These are phyloP conservation scores for Primulina huaijiensis DNA, from an alignment of 257 asterid species.

Conservation along the genomic window DNA sequence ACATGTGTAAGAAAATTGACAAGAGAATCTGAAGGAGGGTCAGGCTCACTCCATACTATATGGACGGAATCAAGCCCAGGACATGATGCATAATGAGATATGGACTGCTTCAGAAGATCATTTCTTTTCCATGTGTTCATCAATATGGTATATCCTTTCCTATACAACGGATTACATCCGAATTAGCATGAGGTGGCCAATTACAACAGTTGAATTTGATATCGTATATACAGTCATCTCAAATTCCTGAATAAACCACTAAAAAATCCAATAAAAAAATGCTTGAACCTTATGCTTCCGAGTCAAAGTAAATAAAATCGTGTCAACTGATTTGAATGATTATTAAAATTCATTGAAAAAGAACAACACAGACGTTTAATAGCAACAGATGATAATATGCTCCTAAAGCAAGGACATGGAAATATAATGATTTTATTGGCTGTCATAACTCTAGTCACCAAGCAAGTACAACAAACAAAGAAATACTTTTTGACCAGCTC, in stretches of 20 bases:
- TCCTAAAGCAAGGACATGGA: not conserved
- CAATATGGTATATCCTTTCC: slow-evolving; percentile 73
- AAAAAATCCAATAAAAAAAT: not conserved
- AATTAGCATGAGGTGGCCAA: slow-evolving; percentile 12
- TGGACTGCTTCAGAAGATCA: slow-evolving; percentile 70
- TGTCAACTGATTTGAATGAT: too few species aligned
- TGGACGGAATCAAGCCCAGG: slow-evolving; percentile 67
- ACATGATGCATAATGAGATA: slow-evolving; percentile 72
- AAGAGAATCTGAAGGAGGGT: slow-evolving; percentile 67
- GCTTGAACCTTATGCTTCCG: not conserved
- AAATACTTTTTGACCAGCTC: slow-evolving; percentile 6
- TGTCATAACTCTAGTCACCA: not conserved
- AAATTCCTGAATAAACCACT: not conserved
- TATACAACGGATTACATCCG: slow-evolving; percentile 30
- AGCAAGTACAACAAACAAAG: not conserved
- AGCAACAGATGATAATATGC: not conserved
- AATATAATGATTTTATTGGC: not conserved
- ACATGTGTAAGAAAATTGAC: slow-evolving; percentile 45
- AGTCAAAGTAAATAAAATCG: not conserved
- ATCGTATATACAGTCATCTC: not conserved
- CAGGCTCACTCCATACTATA: slow-evolving; percentile 82
- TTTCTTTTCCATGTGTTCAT: slow-evolving; percentile 91
- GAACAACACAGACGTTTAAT: not conserved
- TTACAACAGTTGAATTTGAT: not conserved
- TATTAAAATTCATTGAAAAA: not conserved